Evolutionary conservation across 306 rosid genomes (phyloP).

Genomic region (Astragalus glycyphyllos): DNA sequence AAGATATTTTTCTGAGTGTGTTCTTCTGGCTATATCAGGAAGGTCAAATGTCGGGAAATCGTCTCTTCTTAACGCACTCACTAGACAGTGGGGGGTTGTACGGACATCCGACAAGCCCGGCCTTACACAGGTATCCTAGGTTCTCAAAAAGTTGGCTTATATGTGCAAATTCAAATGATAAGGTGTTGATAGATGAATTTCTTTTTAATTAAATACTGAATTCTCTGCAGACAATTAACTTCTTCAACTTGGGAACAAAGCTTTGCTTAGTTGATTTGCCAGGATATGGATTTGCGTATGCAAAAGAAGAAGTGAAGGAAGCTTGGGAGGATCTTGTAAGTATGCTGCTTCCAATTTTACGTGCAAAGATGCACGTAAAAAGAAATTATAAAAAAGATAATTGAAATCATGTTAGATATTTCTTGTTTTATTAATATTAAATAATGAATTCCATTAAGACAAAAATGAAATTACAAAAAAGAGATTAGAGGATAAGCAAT

Average conservation of each 20-base stretch:
- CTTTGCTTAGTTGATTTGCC: conserved; percentile 91
- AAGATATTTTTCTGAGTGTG: conserved; percentile 14
- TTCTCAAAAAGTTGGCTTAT: conserved; percentile 2
- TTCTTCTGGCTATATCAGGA: conserved; percentile 60
- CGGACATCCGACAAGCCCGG: conserved; percentile 95
- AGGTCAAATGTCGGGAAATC: conserved; percentile 98
- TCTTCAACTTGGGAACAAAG: conserved; percentile 80
- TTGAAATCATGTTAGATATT: not conserved
- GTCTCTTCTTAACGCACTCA: conserved; percentile 89
- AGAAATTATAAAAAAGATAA: no score
- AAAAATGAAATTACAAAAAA: no score
- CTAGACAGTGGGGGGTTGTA: conserved; percentile 96
- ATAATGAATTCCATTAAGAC: no score
- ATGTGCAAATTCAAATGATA: conserved; percentile 3
- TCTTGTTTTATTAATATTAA: no score
- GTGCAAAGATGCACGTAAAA: not conserved
- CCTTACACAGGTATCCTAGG: conserved; percentile 76
- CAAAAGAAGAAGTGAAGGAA: conserved; percentile 95
- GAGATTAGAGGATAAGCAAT: no score
- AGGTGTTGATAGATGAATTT: conserved; percentile 22
- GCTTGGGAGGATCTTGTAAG: conserved; percentile 98
- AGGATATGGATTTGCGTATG: conserved; percentile 98
- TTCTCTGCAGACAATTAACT: conserved; percentile 80
- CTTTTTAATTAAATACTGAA: conserved; percentile 27
- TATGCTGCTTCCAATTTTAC: conserved; percentile 24